Evolutionary conservation across 345 rosid species (phyloP).

Genomic region (Gossypium rotundifolium): DNA sequence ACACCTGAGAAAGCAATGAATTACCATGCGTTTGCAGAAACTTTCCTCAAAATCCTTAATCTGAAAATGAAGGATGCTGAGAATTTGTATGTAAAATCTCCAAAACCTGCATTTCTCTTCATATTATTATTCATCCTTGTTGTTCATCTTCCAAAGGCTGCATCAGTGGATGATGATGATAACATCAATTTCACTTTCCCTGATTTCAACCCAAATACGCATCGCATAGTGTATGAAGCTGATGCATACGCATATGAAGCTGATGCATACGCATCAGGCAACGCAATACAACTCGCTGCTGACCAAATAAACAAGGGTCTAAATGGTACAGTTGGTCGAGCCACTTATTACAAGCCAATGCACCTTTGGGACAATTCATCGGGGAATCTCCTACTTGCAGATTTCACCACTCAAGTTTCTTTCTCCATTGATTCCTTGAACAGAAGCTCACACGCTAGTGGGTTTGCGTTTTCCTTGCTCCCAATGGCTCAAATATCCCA

Average conservation of each 20-base stretch:
- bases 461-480: slow-evolving; percentile 40
- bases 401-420: slow-evolving; percentile 34
- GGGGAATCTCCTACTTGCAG: slow-evolving; percentile 4
- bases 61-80: no score
- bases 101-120: background rate
- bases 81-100: no score
- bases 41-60: no score
- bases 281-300: background rate
- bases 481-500: slow-evolving; percentile 21
- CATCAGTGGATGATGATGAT: background rate
- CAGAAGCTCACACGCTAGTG: background rate
- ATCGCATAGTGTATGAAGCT: background rate
- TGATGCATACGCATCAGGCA: background rate
- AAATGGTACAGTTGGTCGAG: background rate
- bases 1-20: no score
- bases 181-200: background rate
- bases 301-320: background rate
- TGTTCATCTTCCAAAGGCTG: background rate
- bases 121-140: background rate
- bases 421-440: slow-evolving; percentile 21
- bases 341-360: background rate
- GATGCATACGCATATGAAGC: background rate
- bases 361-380: slow-evolving; percentile 9
- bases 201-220: background rate
- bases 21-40: no score